phyloP scores from a whole-genome alignment of 768 basidiomycete genomes.

The Boletus sp. region DNA sequence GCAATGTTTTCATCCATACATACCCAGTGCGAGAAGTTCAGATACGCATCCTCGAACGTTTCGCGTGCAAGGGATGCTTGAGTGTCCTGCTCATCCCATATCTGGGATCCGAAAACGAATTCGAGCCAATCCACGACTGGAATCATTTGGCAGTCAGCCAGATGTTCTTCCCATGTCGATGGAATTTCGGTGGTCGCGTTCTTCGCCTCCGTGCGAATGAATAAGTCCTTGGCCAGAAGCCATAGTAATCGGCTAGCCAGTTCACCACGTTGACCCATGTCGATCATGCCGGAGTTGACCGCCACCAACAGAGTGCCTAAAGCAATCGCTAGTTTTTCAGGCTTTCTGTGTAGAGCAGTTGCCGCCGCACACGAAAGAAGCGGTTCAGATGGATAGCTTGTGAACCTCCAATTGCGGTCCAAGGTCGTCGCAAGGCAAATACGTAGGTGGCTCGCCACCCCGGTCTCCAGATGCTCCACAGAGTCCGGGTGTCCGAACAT shows the following conservation, averaged over 20 bases:
- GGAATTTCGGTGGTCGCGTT: neutral
- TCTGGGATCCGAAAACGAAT: neutral
- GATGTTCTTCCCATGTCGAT: constrained; percentile 1
- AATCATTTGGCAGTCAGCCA: no score
- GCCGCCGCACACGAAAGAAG: constrained; percentile 13
- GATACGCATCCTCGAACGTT: constrained; percentile 4
- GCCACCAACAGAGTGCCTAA: neutral
- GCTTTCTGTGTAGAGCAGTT: neutral
- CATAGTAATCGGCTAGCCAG: no score
- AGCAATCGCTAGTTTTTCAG: neutral
- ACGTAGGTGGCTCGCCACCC: constrained; percentile 14
- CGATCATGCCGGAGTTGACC: no score
- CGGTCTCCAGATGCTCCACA: neutral
- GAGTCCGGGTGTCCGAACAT: constrained; percentile 1
- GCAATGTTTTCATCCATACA: constrained; percentile 5
- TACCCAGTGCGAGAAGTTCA: constrained; percentile 17
- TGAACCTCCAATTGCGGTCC: constrained; percentile 11
- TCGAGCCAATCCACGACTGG: constrained; percentile 10
- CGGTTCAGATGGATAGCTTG: constrained; percentile 18
- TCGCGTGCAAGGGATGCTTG: neutral
- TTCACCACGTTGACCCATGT: no score
- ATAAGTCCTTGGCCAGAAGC: no score
- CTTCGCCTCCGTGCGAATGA: neutral
- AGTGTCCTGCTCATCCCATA: neutral
- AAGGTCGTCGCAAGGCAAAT: constrained; percentile 5